Evolutionary conservation across 495 filamentous ascomycete genomes (phyloP).

Genomic region (Penicillium riverlandense): DNA sequence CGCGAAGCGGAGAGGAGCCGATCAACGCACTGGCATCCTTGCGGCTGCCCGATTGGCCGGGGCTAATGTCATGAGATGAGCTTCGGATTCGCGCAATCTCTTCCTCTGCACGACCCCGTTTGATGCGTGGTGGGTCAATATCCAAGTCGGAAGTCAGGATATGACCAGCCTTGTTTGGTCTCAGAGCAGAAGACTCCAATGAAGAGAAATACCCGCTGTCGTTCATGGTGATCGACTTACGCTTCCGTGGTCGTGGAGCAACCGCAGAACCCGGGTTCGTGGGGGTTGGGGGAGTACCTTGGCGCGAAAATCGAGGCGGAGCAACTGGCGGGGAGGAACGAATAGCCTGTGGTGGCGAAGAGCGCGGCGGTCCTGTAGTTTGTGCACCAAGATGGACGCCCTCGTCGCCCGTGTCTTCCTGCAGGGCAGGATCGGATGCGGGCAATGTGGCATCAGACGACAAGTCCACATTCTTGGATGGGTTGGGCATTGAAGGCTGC

Average conservation of each 20-base stretch:
- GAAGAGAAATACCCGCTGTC: slow-evolving; percentile 98
- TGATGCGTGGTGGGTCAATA: slow-evolving; percentile 67
- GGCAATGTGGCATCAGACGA: slow-evolving; percentile 96
- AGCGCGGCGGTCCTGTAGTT: slow-evolving; percentile 35
- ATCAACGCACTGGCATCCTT: slow-evolving; percentile 36
- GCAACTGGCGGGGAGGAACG: slow-evolving; percentile 87
- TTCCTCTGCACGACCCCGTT: slow-evolving; percentile 85
- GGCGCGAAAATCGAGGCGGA: slow-evolving; percentile 51
- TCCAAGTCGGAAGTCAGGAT: slow-evolving; percentile 65
- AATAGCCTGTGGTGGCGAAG: slow-evolving; percentile 57
- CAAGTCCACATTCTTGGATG: slow-evolving; percentile 45
- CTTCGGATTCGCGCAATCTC: slow-evolving; percentile 91
- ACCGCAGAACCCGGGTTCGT: slow-evolving; percentile 48
- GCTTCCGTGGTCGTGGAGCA: slow-evolving; percentile 55
- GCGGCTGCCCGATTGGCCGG: slow-evolving; percentile 52
- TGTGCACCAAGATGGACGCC: slow-evolving; percentile 22
- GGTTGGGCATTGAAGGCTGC: slow-evolving; percentile 16
- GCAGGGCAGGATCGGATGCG: slow-evolving; percentile 66
- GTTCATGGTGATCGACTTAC: slow-evolving; percentile 70
- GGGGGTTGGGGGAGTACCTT: slow-evolving; percentile 69
- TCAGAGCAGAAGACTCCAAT: slow-evolving; percentile 85
- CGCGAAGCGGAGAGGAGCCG: slow-evolving; percentile 55
- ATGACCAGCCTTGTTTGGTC: slow-evolving; percentile 53
- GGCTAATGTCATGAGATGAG: slow-evolving; percentile 83
- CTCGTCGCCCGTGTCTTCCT: slow-evolving; percentile 57